Evolutionary conservation across 208 protist genomes (phyloP).

Genomic region (Acanthamoeba healyi): DNA sequence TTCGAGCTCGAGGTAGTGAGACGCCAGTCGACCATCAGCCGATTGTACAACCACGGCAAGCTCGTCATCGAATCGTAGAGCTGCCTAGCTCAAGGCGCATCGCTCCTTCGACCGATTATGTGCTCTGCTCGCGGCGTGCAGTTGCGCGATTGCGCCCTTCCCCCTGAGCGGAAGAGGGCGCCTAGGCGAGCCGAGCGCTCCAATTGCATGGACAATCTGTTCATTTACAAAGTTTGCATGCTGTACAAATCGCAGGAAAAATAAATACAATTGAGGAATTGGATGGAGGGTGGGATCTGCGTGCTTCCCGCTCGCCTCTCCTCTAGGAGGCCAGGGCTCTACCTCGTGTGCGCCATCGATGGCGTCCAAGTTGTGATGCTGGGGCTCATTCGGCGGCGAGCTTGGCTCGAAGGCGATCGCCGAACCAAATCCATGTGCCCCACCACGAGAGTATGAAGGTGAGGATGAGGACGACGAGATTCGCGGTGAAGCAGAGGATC

Average conservation of each 20-base stretch:
- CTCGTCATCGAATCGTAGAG: neutral
- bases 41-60: neutral
- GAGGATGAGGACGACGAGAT: neutral
- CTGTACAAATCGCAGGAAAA: slow-evolving; percentile 11
- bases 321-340: neutral
- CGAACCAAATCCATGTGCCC: slow-evolving; percentile 17
- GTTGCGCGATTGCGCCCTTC: neutral
- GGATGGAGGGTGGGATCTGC: neutral
- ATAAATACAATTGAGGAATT: neutral
- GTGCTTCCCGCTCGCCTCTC: too few relatives aligned
- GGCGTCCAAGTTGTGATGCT: too few relatives aligned
- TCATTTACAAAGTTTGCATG: neutral
- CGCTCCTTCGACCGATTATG: too few relatives aligned
- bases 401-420: neutral
- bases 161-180: neutral
- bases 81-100: too few relatives aligned
- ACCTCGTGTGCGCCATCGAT: neutral
- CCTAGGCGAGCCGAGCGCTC: neutral
- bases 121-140: neutral
- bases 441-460: neutral
- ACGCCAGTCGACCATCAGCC: neutral
- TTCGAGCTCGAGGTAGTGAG: neutral
- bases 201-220: slow-evolving; percentile 1
- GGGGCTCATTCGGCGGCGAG: neutral
- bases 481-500: slow-evolving; percentile 1